phyloP scores from a whole-genome alignment of 192 early-diverging fungal genomes.

The Pilobolus umbonatus region DNA sequence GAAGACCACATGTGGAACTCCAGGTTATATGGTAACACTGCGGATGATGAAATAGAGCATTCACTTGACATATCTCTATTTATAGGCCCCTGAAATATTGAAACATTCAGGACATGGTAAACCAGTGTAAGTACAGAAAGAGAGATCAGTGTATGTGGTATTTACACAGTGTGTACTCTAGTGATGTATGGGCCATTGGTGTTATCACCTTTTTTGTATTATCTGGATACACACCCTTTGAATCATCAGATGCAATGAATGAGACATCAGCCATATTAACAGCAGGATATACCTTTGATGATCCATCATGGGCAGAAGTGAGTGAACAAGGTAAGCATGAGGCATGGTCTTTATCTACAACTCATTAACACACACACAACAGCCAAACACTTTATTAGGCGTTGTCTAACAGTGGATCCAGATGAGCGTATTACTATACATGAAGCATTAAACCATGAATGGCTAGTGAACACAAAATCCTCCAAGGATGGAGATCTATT shows the following conservation, averaged over 20 bases:
- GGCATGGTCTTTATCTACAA: too few species aligned
- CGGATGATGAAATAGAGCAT: background rate
- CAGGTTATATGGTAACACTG: constrained; percentile 67
- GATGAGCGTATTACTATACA: constrained; percentile 65
- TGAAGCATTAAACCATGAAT: constrained; percentile 73
- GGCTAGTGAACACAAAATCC: constrained; percentile 42
- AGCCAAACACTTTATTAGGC: constrained; percentile 69
- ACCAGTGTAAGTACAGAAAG: constrained; percentile 46
- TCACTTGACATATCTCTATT: background rate
- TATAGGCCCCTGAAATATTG: constrained; percentile 56
- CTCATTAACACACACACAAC: background rate
- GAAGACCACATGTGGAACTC: constrained; percentile 73
- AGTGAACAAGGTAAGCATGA: constrained; percentile 35
- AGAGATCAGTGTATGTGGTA: background rate
- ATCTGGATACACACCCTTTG: constrained; percentile 73
- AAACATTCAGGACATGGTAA: constrained; percentile 61
- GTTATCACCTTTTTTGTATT: constrained; percentile 75
- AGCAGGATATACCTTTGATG: constrained; percentile 60
- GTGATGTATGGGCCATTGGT: constrained; percentile 81
- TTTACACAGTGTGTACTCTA: background rate
- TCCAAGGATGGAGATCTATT: constrained; percentile 43
- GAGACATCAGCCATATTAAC: constrained; percentile 56
- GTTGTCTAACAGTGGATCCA: constrained; percentile 64
- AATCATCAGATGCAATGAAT: constrained; percentile 43
- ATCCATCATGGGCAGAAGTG: constrained; percentile 62